Evolutionary conservation across 495 filamentous ascomycete species (phyloP).

Genomic region (Aspergillus egyptiacus): DNA sequence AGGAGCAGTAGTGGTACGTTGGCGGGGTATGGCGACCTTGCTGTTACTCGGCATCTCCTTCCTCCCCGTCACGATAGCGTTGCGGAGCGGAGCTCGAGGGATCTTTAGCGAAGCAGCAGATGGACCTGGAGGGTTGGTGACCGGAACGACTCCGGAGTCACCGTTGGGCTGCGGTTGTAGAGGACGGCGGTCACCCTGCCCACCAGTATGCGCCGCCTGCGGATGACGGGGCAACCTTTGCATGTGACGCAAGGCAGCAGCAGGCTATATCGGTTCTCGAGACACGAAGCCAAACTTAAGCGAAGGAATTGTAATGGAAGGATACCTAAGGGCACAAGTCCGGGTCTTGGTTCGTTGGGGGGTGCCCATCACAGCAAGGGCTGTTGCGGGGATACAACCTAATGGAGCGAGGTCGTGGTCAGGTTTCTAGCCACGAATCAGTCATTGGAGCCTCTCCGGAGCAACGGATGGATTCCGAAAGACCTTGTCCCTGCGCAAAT

Average conservation of each 20-base stretch:
- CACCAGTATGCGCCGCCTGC: conserved; percentile 2
- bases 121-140: conserved; percentile 5
- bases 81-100: conserved; percentile 4
- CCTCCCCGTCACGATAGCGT: conserved; percentile 5
- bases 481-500: too few relatives aligned
- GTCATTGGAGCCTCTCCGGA: too few relatives aligned
- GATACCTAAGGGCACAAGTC: not conserved
- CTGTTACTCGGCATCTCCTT: conserved; percentile 22
- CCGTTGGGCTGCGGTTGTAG: conserved; percentile 11
- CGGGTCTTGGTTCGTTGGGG: not conserved
- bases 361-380: not conserved
- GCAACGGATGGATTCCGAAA: not conserved
- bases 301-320: not conserved
- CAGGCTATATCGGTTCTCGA: not conserved
- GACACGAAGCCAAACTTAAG: not conserved
- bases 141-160: conserved; percentile 6
- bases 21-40: conserved; percentile 47
- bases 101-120: not conserved
- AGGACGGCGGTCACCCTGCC: conserved; percentile 10
- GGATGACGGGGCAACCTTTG: conserved; percentile 11
- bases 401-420: too few relatives aligned
- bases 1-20: conserved; percentile 24
- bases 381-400: not conserved
- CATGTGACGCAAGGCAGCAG: conserved; percentile 13
- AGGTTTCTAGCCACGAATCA: too few relatives aligned